Evolutionary conservation across 1,284 basidiomycete genomes (phyloP), one percentile per base, ranked within the genome.

Genomic region (Tilletia caries): DNA sequence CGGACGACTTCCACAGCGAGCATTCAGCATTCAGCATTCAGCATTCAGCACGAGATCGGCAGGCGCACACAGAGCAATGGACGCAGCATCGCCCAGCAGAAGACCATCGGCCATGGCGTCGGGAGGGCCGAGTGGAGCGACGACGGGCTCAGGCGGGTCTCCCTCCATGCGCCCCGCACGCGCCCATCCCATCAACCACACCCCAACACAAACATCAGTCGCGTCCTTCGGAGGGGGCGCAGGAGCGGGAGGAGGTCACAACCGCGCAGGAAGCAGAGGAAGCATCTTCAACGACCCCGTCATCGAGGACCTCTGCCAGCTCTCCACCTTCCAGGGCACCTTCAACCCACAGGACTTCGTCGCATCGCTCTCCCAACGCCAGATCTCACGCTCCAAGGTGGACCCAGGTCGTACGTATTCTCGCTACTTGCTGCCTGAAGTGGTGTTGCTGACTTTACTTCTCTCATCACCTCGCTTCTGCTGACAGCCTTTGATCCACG

Each of bases 261-360:
- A 25, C 33, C n/a, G 33, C 13, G 33, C 20, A 62, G 58, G 32
- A 25, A 62, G 58, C 33, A 25, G 58, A 13, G 58, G 29, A 33
- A 34, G 29, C 58, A 62, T 77, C 32, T 77, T 80, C 54, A 74
- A 88, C 33, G 89, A 91, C 74, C 84, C 87, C 23, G 85, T 86
- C 32, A 85, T 90, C 20, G 87, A 89, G 70, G 87, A 88, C 32
- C 89, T 90, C 48, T 86, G 92, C 12, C 86, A 87, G 65, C 85
- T 92, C 25, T 86, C 87, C 23, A 87, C 88, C 1, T 92, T 92
- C 80, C 75, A 75, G 34, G 91, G 91, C 72, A 91, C 92, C 84
- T 97, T 96, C 84, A 91, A 93, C 81, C 90, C 92, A 66, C 92
- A 92, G 74, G 93, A 95, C 73, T 95, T 96, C 77, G 88, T 98